A percentile compares a stretch with the other conserved stretches of the same genome.
These are phyloP conservation scores for Aphanocladium album DNA, from an alignment of 2,329 filamentous ascomycete genomes.

Conservation along the genomic window DNA sequence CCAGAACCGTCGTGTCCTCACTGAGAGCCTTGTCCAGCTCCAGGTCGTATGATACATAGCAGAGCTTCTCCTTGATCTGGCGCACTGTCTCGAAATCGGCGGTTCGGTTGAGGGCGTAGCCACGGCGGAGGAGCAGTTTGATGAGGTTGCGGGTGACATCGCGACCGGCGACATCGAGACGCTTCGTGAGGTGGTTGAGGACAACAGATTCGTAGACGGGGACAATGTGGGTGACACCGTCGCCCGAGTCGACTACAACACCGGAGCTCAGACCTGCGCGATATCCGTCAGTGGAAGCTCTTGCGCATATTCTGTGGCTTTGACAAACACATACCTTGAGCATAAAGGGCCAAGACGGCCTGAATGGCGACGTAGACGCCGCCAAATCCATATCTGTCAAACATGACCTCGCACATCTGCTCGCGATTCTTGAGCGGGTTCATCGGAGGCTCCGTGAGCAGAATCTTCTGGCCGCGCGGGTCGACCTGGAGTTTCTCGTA, in stretches of 20 bases:
- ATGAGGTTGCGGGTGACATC: conserved; percentile 99
- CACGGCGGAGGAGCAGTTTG: conserved; percentile 83
- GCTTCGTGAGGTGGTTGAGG: conserved; percentile 89
- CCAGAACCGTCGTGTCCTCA: conserved; percentile 94
- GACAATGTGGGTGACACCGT: conserved; percentile 97
- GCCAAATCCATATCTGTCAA: conserved; percentile 92
- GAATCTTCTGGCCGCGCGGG: conserved; percentile 87
- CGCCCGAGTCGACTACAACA: conserved; percentile 97
- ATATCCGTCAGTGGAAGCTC: conserved; percentile 8
- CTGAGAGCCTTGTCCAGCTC: conserved; percentile 93
- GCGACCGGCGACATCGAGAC: conserved; percentile 90
- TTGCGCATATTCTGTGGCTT: conserved; percentile 5
- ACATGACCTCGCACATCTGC: conserved; percentile 99
- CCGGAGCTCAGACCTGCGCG: conserved; percentile 72
- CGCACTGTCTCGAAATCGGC: conserved; percentile 98
- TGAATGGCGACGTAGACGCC: conserved; percentile 98
- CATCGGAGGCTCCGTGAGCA: conserved; percentile 95
- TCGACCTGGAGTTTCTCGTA: conserved; percentile 95
- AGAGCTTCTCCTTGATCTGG: conserved; percentile 99
- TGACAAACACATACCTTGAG: conserved; percentile 62
- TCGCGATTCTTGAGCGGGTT: conserved; percentile 96
- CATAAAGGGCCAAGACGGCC: conserved; percentile 91
- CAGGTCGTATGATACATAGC: conserved; percentile 97
- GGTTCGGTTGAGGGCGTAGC: conserved; percentile 95
- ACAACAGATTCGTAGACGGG: conserved; percentile 98